Evolutionary conservation across 192 early-diverging fungal genomes (phyloP), one percentile per base, ranked within the genome.

Genomic region (Phycomyces blakesleeanus): DNA sequence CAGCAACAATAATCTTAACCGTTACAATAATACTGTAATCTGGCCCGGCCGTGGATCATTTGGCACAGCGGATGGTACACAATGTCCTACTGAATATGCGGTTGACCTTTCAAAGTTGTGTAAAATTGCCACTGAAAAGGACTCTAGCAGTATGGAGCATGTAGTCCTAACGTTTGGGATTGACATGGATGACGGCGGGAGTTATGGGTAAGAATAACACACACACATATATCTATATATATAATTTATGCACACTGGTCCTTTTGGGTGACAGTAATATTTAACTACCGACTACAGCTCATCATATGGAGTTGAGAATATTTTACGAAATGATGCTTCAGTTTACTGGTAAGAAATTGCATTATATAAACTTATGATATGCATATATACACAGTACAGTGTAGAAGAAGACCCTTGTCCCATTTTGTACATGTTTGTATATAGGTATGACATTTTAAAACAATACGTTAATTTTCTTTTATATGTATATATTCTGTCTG

Each of bases 271-370:
- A 44, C 10, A 59, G 6, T 20, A 29, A 24, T 26, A 14, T 39
- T 58, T 27, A 29, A 47, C 9, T 27, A 27, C 0, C n/a, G 8
- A 21, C 8, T 9, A 34, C 26, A 63, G 61, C 22, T 3, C 51
- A 7, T 39, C 39, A 16, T 63, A 63, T 55, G 61, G 51, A 15
- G 51, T 63, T 7, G 51, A 63, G 37, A 63, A 63, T 29, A 40
- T 63, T 21, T 27, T 63, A 18, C 51, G 49, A 8, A 63, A 63
- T 42, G 51, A 63, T 54, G 16, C 14, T 4, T 54, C 61, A 20
- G 61, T 63, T 24, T 63, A 63, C 24, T 63, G 61, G 61, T 63
- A 38, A 15, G n/a, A n/a, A n/a, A n/a, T n/a, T n/a, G n/a, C n/a
- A n/a, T n/a, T n/a, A n/a, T n/a, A n/a, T n/a, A n/a, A n/a, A n/a